phyloP scores from a whole-genome alignment of 2,329 filamentous ascomycete species.

The Colletotrichum tabaci region DNA sequence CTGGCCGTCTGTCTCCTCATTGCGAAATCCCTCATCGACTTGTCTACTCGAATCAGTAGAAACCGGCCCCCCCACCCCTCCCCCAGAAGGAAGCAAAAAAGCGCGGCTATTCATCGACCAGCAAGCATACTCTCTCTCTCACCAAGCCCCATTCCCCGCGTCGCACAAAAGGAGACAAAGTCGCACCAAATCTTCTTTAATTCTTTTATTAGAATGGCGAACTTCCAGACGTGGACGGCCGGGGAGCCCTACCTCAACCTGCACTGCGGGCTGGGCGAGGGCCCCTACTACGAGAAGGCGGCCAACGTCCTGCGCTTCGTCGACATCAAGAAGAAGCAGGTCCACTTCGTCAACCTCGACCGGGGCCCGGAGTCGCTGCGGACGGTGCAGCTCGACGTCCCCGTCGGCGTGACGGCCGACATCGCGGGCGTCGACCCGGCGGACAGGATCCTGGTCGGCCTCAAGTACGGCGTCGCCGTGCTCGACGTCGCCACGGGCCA shows the following conservation, averaged over 20 bases:
- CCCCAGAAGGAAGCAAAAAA: too few species aligned
- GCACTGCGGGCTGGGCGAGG: conserved; percentile 80
- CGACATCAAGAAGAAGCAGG: conserved; percentile 83
- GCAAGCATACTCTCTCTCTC: not conserved
- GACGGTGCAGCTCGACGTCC: conserved; percentile 70
- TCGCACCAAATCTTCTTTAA: not conserved
- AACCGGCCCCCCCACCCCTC: too few species aligned
- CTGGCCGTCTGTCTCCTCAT: conserved; percentile 23
- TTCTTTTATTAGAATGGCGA: conserved; percentile 48
- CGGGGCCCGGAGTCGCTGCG: conserved; percentile 75
- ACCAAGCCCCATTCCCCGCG: too few species aligned
- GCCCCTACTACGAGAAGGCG: conserved; percentile 78
- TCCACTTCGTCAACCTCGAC: conserved; percentile 79
- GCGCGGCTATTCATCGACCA: not conserved
- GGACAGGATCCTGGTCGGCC: conserved; percentile 80
- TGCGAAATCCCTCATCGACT: conserved; percentile 20
- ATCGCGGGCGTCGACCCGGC: conserved; percentile 75
- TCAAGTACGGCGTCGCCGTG: conserved; percentile 87
- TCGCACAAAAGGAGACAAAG: not conserved
- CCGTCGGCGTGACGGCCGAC: conserved; percentile 81
- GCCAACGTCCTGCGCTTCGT: conserved; percentile 81
- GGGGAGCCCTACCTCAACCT: conserved; percentile 71
- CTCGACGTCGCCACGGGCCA: conserved; percentile 74
- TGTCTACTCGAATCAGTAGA: too few species aligned
- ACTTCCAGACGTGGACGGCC: conserved; percentile 66